Percentiles rank a stretch among this genome's conserved stretches.
phyloP scores from a whole-genome alignment of 345 rosid species.

The Populus ilicifolia region DNA sequence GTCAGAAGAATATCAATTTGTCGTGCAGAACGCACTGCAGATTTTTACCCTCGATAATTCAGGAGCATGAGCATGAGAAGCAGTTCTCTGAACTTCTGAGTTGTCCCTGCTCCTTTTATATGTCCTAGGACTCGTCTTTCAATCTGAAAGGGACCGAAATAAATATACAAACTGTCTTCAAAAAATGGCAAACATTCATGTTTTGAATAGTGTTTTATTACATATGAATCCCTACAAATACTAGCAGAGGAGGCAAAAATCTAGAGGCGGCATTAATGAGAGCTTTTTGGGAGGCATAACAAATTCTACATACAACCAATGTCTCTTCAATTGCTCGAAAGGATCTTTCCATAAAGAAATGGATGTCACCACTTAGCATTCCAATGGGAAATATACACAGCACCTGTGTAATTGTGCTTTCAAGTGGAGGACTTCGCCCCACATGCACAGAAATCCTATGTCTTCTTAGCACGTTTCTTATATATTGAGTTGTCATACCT shows the following conservation, averaged over 20 bases:
- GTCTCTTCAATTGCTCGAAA: background rate
- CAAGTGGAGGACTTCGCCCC: background rate
- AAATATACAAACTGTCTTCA: background rate
- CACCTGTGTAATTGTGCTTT: background rate
- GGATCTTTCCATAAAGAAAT: background rate
- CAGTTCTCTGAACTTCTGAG: background rate
- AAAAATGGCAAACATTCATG: background rate
- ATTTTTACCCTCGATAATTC: background rate
- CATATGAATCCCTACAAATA: background rate
- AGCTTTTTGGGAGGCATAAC: background rate
- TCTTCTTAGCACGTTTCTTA: background rate
- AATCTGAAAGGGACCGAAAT: background rate
- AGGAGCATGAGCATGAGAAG: background rate
- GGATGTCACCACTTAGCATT: background rate
- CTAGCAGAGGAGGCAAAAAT: background rate
- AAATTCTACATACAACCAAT: background rate
- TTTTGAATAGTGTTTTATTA: background rate
- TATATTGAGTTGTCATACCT: conserved; percentile 15
- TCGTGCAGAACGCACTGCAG: background rate
- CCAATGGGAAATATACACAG: background rate
- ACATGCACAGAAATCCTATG: background rate
- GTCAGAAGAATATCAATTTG: background rate
- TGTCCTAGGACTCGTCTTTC: background rate
- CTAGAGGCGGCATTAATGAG: background rate
- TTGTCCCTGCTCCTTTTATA: background rate